Base-by-base conservation (phyloP, 495 filamentous ascomycete species). In the Talaromyces proteolyticus region DNA sequence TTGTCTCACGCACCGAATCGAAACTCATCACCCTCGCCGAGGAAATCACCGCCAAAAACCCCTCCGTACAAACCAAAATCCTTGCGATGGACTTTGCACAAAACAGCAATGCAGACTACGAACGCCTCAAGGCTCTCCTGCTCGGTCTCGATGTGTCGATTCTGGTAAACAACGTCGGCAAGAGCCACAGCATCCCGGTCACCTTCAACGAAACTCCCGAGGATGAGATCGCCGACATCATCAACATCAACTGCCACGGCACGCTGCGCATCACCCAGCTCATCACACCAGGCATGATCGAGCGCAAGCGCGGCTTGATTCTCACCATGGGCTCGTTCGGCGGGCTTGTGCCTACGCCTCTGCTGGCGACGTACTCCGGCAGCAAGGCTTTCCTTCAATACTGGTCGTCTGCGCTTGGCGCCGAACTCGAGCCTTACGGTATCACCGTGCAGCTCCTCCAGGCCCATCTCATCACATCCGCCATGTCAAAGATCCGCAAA, bases 371-470 rank as follows among this genome's bases (percentile, higher is more conserved):
- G 6, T 99, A 99, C 78, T 94, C 88, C 51, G 94, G 94, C 49
- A 88, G 82, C 79, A 99, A 99, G 74, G 92, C 94, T 20, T 99
- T 99, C 78, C 78, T 99, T 50, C 91, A 96, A 67, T 84, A 94
- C 64, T 99, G 94, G 94, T 95, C 89, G 41, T 84, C 81, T 3
- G 80, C 94, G 36, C 80, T 99, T 2, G 86, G 84, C 21, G 75
- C 87, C 10, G 94, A 99, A 67, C 76, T 97, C 20, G 81, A 83
- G 54, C 80, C 80, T 1, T 72, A 88, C 56, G 86, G 87, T 47
- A 81, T 99, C 23, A 81, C 85, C 39, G 91, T 96, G 37, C 79
- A 96, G 59, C 77, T 96, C 37, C 84, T 93, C 21, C 78, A 96
- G 55, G 87, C 84, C 54, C 92, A 99, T 67, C 80, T 99, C 52